Evolutionary conservation across 208 protist species (phyloP), one percentile per base, ranked within the genome.

Genomic region (Naegleria lovaniensis): DNA sequence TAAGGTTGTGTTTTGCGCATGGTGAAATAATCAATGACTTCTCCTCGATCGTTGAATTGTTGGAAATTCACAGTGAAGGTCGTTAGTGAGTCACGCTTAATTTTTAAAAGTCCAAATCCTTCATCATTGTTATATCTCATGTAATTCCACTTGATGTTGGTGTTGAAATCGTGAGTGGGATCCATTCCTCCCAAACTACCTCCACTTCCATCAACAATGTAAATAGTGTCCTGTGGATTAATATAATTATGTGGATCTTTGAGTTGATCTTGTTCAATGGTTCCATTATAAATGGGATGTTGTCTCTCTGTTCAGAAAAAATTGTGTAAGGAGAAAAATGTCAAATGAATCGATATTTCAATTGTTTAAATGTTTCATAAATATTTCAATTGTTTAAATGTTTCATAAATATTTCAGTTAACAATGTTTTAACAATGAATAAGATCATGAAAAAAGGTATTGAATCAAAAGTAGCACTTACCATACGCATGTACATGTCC

Each of bases 401-500:
- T n/a, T n/a, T n/a, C n/a, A n/a, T n/a, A n/a, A n/a, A n/a, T n/a
- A n/a, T n/a, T n/a, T n/a, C n/a, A n/a, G n/a, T n/a, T n/a, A n/a
- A n/a, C n/a, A n/a, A n/a, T n/a, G n/a, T n/a, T n/a, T n/a, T n/a
- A n/a, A n/a, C n/a, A n/a, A n/a, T n/a, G n/a, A n/a, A n/a, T n/a
- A n/a, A n/a, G n/a, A n/a, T n/a, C n/a, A n/a, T n/a, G n/a, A n/a
- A n/a, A n/a, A n/a, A n/a, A n/a, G n/a, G n/a, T n/a, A n/a, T n/a
- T n/a, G n/a, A n/a, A n/a, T n/a, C n/a, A n/a, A n/a, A n/a, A n/a
- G n/a, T n/a, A n/a, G 5, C 59, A 33, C 59, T 76, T 48, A 48
- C 43, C 91, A 86, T 92, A 92, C 0, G 13, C 33, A 91, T 92
- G 91, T 19, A 93, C 91, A 87, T 92, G 91, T 22, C 91, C 91